Percentiles rank a stretch among this genome's conserved stretches.
phyloP scores from a whole-genome alignment of 345 rosid species.

The Conringia planisiliqua region DNA sequence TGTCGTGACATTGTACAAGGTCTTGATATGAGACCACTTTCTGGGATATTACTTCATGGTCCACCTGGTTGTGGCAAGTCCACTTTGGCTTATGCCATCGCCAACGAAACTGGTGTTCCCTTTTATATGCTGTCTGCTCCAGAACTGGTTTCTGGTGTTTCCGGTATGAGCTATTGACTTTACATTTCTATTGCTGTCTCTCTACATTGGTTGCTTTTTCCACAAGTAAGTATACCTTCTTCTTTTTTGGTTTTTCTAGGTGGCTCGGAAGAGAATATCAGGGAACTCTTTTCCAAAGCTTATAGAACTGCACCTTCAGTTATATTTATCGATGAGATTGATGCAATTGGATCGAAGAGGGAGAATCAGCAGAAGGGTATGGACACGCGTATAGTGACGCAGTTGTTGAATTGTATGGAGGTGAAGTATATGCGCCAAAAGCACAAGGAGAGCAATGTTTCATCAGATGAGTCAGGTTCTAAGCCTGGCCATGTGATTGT shows the following conservation, averaged over 20 bases:
- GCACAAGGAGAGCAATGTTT: background rate
- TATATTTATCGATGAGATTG: slow-evolving; percentile 70
- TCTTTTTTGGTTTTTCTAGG: slow-evolving; percentile 5
- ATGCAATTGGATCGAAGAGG: slow-evolving; percentile 63
- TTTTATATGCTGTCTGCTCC: slow-evolving; percentile 58
- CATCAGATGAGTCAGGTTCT: slow-evolving; percentile 23
- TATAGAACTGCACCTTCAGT: slow-evolving; percentile 61
- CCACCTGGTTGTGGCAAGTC: slow-evolving; percentile 61
- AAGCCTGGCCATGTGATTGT: slow-evolving; percentile 55
- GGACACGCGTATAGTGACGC: slow-evolving; percentile 63
- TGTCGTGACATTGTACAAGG: slow-evolving; percentile 42
- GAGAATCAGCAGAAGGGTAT: slow-evolving; percentile 57
- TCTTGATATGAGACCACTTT: slow-evolving; percentile 46
- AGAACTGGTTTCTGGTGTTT: slow-evolving; percentile 55
- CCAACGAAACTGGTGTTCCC: slow-evolving; percentile 54
- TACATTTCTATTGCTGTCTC: background rate
- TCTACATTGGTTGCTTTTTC: background rate
- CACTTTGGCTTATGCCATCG: slow-evolving; percentile 53
- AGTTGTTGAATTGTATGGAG: slow-evolving; percentile 74
- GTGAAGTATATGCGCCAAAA: slow-evolving; percentile 29
- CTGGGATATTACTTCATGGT: slow-evolving; percentile 57
- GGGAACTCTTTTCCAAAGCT: slow-evolving; percentile 59
- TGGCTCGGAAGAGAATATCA: slow-evolving; percentile 63
- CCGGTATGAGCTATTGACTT: slow-evolving; percentile 7
- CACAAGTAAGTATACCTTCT: background rate